Conservation (phyloP, 768 basidiomycete genomes). For the Phlegmacium glaucopus region DNA sequence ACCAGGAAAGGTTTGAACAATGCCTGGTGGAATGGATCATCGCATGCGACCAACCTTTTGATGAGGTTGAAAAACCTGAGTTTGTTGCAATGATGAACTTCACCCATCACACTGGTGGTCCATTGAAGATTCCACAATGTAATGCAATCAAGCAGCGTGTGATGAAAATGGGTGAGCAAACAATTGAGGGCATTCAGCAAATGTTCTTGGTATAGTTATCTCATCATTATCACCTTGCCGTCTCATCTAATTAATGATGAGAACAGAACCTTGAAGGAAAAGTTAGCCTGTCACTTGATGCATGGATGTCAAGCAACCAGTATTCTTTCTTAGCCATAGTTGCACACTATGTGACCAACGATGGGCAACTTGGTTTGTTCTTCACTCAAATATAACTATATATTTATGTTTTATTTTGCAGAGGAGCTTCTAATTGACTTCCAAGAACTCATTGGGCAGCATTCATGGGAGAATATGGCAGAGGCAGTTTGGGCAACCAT, state of each 20-base stretch:
- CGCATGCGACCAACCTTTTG: slow-evolving; percentile 16
- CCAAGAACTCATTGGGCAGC: slow-evolving; percentile 28
- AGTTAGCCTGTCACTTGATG: slow-evolving; percentile 21
- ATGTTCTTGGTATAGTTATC: too few relatives aligned
- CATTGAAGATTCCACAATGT: too few relatives aligned
- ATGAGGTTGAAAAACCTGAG: slow-evolving; percentile 18
- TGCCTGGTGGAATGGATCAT: not conserved
- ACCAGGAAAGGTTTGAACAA: slow-evolving; percentile 21
- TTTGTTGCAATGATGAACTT: slow-evolving; percentile 12
- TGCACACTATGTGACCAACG: slow-evolving; percentile 24
- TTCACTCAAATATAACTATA: not conserved
- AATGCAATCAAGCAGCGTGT: too few relatives aligned
- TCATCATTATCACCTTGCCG: too few relatives aligned
- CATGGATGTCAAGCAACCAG: slow-evolving; percentile 28
- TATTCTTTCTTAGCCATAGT: slow-evolving; percentile 28
- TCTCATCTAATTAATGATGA: too few relatives aligned
- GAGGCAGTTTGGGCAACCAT: slow-evolving; percentile 27
- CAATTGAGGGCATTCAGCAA: too few relatives aligned
- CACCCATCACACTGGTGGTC: too few relatives aligned
- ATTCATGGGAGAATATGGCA: slow-evolving; percentile 34
- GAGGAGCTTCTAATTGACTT: slow-evolving; percentile 37
- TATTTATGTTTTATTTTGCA: slow-evolving; percentile 5
- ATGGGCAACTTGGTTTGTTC: slow-evolving; percentile 19
- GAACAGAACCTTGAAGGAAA: slow-evolving; percentile 13
- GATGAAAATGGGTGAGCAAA: too few relatives aligned